Percentiles rank a stretch among this genome's conserved stretches.
These are phyloP conservation scores for Coemansia sp. DNA, from an alignment of 192 early-diverging fungal genomes.

Conservation along the genomic window DNA sequence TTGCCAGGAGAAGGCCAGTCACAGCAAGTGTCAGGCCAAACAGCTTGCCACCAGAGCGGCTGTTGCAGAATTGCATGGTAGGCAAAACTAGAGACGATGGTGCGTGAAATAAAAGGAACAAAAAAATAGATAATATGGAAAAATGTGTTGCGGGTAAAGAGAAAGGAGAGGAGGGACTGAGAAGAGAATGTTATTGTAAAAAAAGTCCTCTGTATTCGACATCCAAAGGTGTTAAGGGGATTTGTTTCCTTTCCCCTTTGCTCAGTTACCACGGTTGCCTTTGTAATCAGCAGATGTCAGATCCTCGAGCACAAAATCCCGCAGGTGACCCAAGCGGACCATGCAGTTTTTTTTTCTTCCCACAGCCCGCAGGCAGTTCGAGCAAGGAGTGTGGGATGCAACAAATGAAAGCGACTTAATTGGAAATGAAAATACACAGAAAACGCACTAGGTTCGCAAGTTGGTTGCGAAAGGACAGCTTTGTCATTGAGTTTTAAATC, in stretches of 20 bases:
- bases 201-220: neutral
- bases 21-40: constrained; percentile 8
- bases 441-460: neutral
- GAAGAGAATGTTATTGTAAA: neutral
- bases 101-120: no score
- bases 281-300: no score
- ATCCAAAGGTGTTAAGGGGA: no score
- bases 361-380: neutral
- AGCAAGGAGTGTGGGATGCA: neutral
- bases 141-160: neutral
- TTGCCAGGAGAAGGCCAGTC: constrained; percentile 25
- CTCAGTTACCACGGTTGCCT: no score
- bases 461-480: neutral
- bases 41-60: constrained; percentile 5
- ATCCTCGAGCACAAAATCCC: no score
- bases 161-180: neutral
- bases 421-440: neutral
- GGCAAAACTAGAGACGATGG: neutral
- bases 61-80: constrained; percentile 14
- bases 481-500: neutral
- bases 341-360: no score
- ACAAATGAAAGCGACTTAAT: neutral
- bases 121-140: neutral
- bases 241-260: no score
- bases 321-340: no score